Conservation (phyloP, 1,284 basidiomycete species). For the Dichomitus squalens region DNA sequence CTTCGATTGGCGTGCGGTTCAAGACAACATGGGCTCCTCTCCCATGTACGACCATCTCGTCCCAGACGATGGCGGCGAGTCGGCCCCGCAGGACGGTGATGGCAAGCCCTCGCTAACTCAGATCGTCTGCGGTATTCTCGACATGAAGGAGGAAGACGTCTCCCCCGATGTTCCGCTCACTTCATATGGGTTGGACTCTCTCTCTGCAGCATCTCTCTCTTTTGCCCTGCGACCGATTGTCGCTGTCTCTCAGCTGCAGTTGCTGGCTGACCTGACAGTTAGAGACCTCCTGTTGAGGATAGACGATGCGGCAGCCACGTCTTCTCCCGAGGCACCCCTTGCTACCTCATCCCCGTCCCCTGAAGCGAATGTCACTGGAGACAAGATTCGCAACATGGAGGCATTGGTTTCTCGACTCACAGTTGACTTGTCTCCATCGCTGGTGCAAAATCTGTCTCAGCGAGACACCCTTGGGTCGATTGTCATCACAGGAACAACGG, state of each 20-base stretch:
- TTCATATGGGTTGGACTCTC: constrained; percentile 43
- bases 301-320: not conserved
- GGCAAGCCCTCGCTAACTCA: not conserved
- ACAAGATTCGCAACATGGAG: not conserved
- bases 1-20: constrained; percentile 34
- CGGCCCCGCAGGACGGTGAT: not conserved
- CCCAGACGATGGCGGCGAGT: not conserved
- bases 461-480: not conserved
- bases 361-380: not conserved
- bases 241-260: constrained; percentile 38
- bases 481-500: not conserved
- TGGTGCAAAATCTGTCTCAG: not conserved
- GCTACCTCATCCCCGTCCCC: not conserved
- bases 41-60: constrained; percentile 30
- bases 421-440: not conserved
- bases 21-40: constrained; percentile 27
- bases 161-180: constrained; percentile 40
- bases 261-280: constrained; percentile 36
- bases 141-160: constrained; percentile 36
- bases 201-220: constrained; percentile 38
- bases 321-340: not conserved
- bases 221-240: constrained; percentile 33
- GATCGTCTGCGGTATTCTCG: constrained; percentile 29
- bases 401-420: not conserved
- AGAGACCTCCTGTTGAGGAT: not conserved